phyloP scores from a whole-genome alignment of 1,284 basidiomycete species.

The Erythrobasidium hasegawianum region DNA sequence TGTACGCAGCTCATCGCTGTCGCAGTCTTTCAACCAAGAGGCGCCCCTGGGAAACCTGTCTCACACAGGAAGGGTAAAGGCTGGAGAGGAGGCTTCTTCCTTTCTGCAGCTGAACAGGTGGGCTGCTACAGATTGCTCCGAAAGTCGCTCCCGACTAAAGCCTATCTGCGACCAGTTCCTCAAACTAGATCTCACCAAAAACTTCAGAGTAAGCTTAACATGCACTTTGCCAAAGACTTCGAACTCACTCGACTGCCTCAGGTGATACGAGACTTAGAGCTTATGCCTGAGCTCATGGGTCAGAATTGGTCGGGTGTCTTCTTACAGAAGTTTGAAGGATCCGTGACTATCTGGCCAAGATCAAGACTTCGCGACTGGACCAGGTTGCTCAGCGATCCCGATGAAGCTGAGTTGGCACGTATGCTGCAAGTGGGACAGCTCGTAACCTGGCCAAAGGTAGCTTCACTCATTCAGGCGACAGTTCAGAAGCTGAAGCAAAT shows the following conservation, averaged over 20 bases:
- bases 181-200: slow-evolving; percentile 89
- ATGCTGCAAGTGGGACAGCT: slow-evolving; percentile 80
- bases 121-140: too few relatives aligned
- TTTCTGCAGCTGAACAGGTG: slow-evolving; percentile 55
- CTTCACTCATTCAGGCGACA: slow-evolving; percentile 35
- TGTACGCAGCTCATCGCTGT: too few relatives aligned
- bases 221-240: not conserved
- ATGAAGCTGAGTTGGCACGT: slow-evolving; percentile 61
- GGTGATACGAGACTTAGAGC: slow-evolving; percentile 87
- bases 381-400: slow-evolving; percentile 67
- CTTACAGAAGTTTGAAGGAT: slow-evolving; percentile 73
- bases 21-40: slow-evolving; percentile 54
- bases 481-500: too few relatives aligned
- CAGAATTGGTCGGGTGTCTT: slow-evolving; percentile 96
- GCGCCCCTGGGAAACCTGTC: slow-evolving; percentile 88
- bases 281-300: slow-evolving; percentile 79
- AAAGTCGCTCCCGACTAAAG: too few relatives aligned
- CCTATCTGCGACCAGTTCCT: too few relatives aligned
- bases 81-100: slow-evolving; percentile 91
- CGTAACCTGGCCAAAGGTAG: slow-evolving; percentile 93
- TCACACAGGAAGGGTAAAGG: slow-evolving; percentile 89
- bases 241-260: slow-evolving; percentile 43
- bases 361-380: slow-evolving; percentile 69
- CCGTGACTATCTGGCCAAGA: slow-evolving; percentile 70
- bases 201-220: slow-evolving; percentile 67